Conservation (phyloP, 257 asterid genomes). For the Solanum verrucosum region DNA sequence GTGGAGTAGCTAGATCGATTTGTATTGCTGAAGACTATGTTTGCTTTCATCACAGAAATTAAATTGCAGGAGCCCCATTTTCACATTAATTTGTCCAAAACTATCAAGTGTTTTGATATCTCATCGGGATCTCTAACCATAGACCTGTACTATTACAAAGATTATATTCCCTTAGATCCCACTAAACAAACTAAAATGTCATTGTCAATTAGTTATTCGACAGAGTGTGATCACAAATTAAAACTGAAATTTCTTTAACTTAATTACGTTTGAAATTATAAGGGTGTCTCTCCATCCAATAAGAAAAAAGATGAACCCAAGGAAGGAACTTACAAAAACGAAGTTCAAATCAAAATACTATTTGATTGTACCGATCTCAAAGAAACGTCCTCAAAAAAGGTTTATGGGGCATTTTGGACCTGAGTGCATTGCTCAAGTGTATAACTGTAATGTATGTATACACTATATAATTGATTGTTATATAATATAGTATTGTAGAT, state of each 20-base stretch:
- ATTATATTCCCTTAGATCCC: neutral
- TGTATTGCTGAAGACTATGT: neutral
- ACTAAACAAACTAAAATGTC: neutral
- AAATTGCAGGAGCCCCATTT: neutral
- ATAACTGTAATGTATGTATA: too few relatives aligned
- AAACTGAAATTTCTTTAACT: neutral
- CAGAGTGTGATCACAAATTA: neutral
- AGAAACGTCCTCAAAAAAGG: too few relatives aligned
- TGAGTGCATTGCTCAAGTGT: neutral
- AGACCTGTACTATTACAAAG: neutral
- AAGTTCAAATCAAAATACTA: too few relatives aligned
- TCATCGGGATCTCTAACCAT: neutral
- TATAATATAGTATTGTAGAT: too few relatives aligned
- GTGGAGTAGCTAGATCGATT: neutral
- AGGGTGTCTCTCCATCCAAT: too few relatives aligned
- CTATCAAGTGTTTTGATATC: neutral
- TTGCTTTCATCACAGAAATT: neutral
- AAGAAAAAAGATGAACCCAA: too few relatives aligned
- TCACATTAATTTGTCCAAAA: neutral
- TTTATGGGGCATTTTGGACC: neutral
- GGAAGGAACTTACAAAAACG: too few relatives aligned
- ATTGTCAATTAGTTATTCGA: neutral
- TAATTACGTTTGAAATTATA: neutral
- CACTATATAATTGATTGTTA: neutral
- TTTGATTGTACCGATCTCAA: too few relatives aligned